Percentiles rank a stretch among this genome's conserved stretches.
Conservation (phyloP, 441 rosid species). For the Syzygium syzygioides region DNA sequence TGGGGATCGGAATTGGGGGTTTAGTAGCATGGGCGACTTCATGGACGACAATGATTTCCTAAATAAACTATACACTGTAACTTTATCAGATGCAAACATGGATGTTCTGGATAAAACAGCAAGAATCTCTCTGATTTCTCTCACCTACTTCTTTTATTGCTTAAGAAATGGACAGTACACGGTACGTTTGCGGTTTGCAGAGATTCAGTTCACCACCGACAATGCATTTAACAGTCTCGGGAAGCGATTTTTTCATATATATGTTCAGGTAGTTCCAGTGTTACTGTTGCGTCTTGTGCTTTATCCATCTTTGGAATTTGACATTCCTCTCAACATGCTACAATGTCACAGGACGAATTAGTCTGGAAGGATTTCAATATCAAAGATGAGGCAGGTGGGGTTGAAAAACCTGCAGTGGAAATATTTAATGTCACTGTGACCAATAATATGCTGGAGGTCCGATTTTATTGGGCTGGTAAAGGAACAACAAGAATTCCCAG, state of each 20-base stretch:
- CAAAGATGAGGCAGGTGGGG: slow-evolving; percentile 29
- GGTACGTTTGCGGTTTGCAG: slow-evolving; percentile 48
- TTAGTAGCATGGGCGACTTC: slow-evolving; percentile 80
- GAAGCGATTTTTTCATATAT: slow-evolving; percentile 51
- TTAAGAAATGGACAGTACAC: slow-evolving; percentile 44
- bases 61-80: slow-evolving; percentile 44
- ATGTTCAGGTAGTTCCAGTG: slow-evolving; percentile 43
- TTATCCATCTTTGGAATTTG: neutral
- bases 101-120: slow-evolving; percentile 41
- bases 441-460: slow-evolving; percentile 42
- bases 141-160: slow-evolving; percentile 61
- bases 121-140: slow-evolving; percentile 48
- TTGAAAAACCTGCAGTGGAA: slow-evolving; percentile 21
- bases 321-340: neutral
- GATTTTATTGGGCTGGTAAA: slow-evolving; percentile 64
- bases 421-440: slow-evolving; percentile 21
- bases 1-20: slow-evolving; percentile 51
- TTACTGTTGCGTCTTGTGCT: neutral
- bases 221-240: slow-evolving; percentile 42
- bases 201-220: slow-evolving; percentile 44
- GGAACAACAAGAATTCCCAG: slow-evolving; percentile 64
- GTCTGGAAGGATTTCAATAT: slow-evolving; percentile 34
- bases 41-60: slow-evolving; percentile 66
- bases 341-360: slow-evolving; percentile 25
- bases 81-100: slow-evolving; percentile 14